Conservation (phyloP, 176 grass and related monocot species). For the Oryza coarctata region DNA sequence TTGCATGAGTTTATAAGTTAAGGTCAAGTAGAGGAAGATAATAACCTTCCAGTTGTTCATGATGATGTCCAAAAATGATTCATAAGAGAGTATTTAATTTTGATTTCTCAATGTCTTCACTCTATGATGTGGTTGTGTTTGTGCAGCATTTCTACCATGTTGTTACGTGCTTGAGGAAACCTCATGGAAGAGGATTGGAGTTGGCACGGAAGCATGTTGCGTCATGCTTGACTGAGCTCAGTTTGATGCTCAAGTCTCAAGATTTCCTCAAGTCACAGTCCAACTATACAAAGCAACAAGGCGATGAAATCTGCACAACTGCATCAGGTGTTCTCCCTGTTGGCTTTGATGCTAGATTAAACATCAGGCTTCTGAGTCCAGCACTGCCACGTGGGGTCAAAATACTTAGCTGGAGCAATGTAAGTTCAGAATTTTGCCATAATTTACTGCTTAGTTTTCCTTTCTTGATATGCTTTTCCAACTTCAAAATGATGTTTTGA, state of each 20-base stretch:
- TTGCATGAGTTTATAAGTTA: neutral
- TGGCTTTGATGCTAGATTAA: constrained; percentile 94
- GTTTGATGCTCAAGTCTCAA: constrained; percentile 67
- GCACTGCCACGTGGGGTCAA: constrained; percentile 78
- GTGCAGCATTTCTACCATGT: constrained; percentile 89
- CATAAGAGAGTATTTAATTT: neutral
- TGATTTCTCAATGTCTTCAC: constrained; percentile 27
- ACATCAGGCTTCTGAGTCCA: constrained; percentile 72
- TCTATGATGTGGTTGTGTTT: constrained; percentile 22
- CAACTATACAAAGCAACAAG: constrained; percentile 51
- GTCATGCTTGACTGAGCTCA: constrained; percentile 84
- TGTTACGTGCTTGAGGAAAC: constrained; percentile 68
- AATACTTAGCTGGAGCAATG: constrained; percentile 79
- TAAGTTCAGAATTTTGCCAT: constrained; percentile 44
- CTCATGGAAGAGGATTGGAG: constrained; percentile 82
- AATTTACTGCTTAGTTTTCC: constrained; percentile 1
- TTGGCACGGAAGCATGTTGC: constrained; percentile 78
- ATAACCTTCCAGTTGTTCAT: neutral
- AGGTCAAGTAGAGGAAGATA: neutral
- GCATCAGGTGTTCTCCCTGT: constrained; percentile 79
- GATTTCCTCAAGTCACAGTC: constrained; percentile 70
- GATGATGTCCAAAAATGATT: neutral
- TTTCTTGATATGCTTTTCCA: constrained; percentile 9
- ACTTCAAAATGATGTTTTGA: constrained; percentile 21
- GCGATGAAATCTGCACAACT: constrained; percentile 68